phyloP scores from a whole-genome alignment of 495 filamentous ascomycete species.

The Neurospora sp. region DNA sequence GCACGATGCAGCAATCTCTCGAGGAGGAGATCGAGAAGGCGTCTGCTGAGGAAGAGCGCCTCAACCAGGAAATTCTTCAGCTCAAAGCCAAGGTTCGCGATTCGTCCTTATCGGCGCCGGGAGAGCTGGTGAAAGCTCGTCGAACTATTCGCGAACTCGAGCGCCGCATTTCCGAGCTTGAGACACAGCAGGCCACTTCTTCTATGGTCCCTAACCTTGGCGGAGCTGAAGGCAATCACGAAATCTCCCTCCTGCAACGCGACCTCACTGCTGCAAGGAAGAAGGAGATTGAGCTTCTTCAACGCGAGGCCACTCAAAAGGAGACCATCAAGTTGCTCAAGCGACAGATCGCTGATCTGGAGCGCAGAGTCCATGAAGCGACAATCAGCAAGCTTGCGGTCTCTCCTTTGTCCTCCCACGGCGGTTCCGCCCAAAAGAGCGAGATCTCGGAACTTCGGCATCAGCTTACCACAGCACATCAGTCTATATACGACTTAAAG shows the following conservation, averaged over 20 bases:
- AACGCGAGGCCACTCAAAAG: constrained; percentile 54
- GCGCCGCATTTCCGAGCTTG: constrained; percentile 47
- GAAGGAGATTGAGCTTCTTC: constrained; percentile 51
- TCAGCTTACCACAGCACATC: constrained; percentile 53
- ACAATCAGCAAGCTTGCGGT: constrained; percentile 24
- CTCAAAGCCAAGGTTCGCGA: constrained; percentile 40
- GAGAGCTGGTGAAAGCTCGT: constrained; percentile 35
- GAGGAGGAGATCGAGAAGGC: constrained; percentile 47
- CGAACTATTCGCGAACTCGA: constrained; percentile 50
- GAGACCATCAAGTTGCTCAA: constrained; percentile 39
- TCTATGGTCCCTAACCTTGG: constrained; percentile 45
- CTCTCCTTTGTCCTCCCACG: constrained; percentile 22
- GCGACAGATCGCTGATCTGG: constrained; percentile 38
- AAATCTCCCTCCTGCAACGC: constrained; percentile 48
- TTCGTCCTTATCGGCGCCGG: constrained; percentile 31
- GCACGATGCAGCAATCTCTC: constrained; percentile 46
- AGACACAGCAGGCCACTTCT: constrained; percentile 37
- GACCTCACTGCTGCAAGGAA: constrained; percentile 53
- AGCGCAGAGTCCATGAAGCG: constrained; percentile 35
- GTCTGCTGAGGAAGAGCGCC: constrained; percentile 44
- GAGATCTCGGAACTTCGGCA: constrained; percentile 53
- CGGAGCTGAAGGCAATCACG: constrained; percentile 37
- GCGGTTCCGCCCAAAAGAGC: constrained; percentile 46
- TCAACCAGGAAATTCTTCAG: constrained; percentile 48
- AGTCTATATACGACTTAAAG: constrained; percentile 48